Base-by-base conservation (phyloP, 495 filamentous ascomycete species). In the Penicillium salamii region DNA sequence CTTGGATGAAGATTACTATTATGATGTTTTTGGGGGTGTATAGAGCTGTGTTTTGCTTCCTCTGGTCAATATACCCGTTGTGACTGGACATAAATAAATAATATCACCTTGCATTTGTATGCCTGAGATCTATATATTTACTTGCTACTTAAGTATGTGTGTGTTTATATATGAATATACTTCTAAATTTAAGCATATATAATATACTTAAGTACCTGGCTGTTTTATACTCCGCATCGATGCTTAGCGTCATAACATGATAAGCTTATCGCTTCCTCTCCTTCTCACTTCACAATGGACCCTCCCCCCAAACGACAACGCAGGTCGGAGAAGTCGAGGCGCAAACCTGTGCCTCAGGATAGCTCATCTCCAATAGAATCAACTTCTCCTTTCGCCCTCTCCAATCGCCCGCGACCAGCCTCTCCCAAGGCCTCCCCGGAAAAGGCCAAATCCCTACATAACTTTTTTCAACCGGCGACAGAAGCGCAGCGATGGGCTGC, bases 1-100 rank as follows among this genome's bases (percentile, higher is more conserved):
- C 3, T 47, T 83, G 48, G 72, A 80, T 62, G 71, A 81, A 58
- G 69, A 77, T 66, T 77, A 78, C 52, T 73, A 71, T 55, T 77
- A 82, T 68, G 78, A 80, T 66, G 71, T 75, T 19, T 75, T 74
- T 68, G 75, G 79, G 33, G 76, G 76, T 18, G 52, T 58, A 31
- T 74, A 61, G 29, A 7, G 0, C 2, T 14, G 8, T n/a, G 4
- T 42, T 49, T 32, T 33, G 19, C 31, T 49, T 40, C 23, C 32
- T 40, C 26, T 40, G 35, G 35, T 40, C 26, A 48, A 48, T 59
- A 56, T 59, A 60, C 54, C 53, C 57, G 49, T 5, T 53, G 31
- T 53, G 53, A 28, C 8, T 38, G 9, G 15, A 37, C 15, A 1
- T 9, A 37, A 7, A 18, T 37, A 19, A 20, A n/a, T n/a, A n/a